Evolutionary conservation across 192 early-diverging fungal genomes (phyloP), one percentile per base, ranked within the genome.

Genomic region (Backusella macrospora): DNA sequence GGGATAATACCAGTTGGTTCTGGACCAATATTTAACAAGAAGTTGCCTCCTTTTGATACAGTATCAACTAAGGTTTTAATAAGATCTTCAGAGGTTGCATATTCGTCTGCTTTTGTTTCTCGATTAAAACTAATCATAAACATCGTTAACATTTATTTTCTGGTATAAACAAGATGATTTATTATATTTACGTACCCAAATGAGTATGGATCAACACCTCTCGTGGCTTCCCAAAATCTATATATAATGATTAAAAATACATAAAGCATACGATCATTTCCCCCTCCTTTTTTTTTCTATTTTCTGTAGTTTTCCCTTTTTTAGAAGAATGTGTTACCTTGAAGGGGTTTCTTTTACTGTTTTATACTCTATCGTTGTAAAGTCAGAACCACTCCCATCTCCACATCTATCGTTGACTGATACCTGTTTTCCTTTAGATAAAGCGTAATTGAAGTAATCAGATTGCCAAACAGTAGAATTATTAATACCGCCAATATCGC

Each of bases 401-500:
- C 76, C 76, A 18, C 76, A 77, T n/a, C 76, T 65, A 26, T 77
- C 76, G 39, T 77, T 77, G 16, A 77, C 47, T 6, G 65, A 52
- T 0, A 77, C 76, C 10, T 75, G 52, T 46, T 55, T 49, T 9
- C 68, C 59, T 10, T 49, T 49, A 0, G 71, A 10, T 26, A 26
- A 43, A 0, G 70, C 70, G 9, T 67, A 5, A 23, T 77, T 77
- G 37, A 73, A 73, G 29, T 45, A 77, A 14, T 62, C 34, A 2
- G 76, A 40, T 14, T 72, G 70, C 70, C 62, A 77, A 18, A 26
- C 63, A 9, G 76, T 68, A 3, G 76, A 77, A 46, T 77, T 77
- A n/a, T 77, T 77, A 48, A 77, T 72, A 5, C 76, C 76, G 16
- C 76, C 76, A 63, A 77, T 77, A 47, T 77, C 76, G 40, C 76